Conservation (phyloP, 2,329 filamentous ascomycete genomes). For the Diplodia scrobiculata region DNA sequence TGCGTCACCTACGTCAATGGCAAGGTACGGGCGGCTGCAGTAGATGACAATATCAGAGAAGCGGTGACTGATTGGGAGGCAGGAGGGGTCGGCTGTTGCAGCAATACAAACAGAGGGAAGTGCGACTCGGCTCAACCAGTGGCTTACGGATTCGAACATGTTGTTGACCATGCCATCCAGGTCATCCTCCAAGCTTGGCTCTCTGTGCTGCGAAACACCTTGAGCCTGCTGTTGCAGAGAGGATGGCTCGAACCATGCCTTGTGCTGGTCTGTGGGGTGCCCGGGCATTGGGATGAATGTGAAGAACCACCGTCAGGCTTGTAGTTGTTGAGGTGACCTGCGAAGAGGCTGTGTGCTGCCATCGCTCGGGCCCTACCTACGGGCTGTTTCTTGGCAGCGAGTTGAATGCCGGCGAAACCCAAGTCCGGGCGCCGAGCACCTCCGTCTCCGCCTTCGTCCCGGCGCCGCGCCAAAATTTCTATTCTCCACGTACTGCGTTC, state of each 20-base stretch:
- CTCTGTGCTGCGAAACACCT: background rate
- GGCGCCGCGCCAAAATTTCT: constrained; percentile 17
- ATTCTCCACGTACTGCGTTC: background rate
- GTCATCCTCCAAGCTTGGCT: constrained; percentile 2
- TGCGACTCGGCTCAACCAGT: background rate
- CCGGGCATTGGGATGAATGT: background rate
- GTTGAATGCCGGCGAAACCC: constrained; percentile 4
- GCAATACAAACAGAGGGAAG: background rate
- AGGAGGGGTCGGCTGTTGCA: background rate
- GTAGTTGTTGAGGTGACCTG: background rate
- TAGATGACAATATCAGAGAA: background rate
- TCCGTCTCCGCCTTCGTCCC: constrained; percentile 3
- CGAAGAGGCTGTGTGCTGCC: background rate
- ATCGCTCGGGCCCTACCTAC: background rate
- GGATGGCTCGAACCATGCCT: background rate
- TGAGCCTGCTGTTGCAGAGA: background rate
- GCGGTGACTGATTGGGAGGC: background rate
- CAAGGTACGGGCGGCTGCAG: background rate
- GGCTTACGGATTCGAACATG: constrained; percentile 15
- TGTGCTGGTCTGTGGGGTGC: background rate
- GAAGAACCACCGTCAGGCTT: background rate
- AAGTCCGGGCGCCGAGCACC: background rate
- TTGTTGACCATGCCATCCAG: background rate
- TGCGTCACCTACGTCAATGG: constrained; percentile 14
- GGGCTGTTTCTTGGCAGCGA: background rate